A percentile compares a stretch with the other conserved stretches of the same genome.
Conservation (phyloP, 257 asterid species). For the Primulina huaijiensis region DNA sequence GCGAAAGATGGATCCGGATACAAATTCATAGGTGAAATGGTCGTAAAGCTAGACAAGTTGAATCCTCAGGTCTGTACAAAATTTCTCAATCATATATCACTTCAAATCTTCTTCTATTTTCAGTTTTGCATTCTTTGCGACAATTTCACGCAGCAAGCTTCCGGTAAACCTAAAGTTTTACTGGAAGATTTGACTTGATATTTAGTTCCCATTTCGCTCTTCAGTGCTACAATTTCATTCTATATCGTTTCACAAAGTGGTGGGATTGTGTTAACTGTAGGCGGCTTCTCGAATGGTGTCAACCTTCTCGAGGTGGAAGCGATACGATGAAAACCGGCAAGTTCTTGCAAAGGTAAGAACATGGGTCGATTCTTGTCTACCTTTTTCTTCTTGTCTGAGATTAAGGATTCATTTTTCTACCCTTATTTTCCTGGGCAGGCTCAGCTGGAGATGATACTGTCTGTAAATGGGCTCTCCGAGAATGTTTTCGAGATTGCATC, state of each 20-base stretch:
- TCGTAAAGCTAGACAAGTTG: constrained; percentile 74
- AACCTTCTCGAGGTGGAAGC: constrained; percentile 91
- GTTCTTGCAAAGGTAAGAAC: constrained; percentile 66
- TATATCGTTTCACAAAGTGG: background rate
- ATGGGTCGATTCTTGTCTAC: background rate
- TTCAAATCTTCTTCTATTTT: background rate
- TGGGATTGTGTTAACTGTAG: constrained; percentile 32
- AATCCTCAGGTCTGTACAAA: constrained; percentile 62
- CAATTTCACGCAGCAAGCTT: background rate
- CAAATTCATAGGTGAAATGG: constrained; percentile 69
- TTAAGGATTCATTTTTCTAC: background rate
- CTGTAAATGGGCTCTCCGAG: constrained; percentile 74
- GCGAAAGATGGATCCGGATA: constrained; percentile 84
- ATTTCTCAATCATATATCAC: background rate
- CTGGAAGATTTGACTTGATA: no score
- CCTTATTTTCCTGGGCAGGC: constrained; percentile 38
- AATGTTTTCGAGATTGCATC: constrained; percentile 89
- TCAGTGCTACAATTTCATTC: no score
- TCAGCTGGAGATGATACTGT: constrained; percentile 80
- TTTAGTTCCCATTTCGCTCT: no score
- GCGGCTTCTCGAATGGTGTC: constrained; percentile 90
- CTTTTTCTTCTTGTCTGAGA: background rate
- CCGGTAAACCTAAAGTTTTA: no score
- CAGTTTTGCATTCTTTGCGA: background rate
- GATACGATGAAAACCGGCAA: constrained; percentile 82